A percentile compares a stretch with the other conserved stretches of the same genome.
phyloP scores from a whole-genome alignment of 768 basidiomycete species.

The Melanogaster broomeanus region DNA sequence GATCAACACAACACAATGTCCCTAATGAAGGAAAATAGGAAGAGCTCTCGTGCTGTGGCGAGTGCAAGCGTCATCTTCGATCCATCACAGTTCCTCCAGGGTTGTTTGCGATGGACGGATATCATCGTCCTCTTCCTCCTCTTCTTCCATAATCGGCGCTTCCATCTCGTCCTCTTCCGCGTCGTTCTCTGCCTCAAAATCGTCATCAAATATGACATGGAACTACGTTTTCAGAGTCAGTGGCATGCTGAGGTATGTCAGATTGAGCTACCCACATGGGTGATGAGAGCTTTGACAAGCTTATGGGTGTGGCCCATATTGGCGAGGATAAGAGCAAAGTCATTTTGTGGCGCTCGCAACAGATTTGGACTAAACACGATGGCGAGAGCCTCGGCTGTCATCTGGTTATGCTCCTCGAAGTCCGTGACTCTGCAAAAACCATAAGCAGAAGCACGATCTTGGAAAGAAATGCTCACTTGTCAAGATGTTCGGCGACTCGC shows the following conservation, averaged over 20 bases:
- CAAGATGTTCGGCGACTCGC: conserved; percentile 82
- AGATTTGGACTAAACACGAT: conserved; percentile 87
- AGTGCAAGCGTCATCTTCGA: conserved; percentile 10
- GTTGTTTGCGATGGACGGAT: conserved; percentile 29
- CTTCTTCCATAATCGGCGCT: conserved; percentile 67
- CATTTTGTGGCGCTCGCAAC: conserved; percentile 74
- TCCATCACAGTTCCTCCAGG: conserved; percentile 20
- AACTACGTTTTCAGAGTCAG: conserved; percentile 38
- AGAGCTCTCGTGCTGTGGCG: conserved; percentile 4
- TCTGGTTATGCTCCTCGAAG: conserved; percentile 86
- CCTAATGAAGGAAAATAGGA: conserved; percentile 12
- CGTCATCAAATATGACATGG: conserved; percentile 76
- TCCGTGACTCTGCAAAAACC: conserved; percentile 67
- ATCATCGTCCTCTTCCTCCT: conserved; percentile 55
- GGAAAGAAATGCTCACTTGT: conserved; percentile 47
- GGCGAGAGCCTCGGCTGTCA: conserved; percentile 83
- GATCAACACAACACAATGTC: conserved; percentile 29
- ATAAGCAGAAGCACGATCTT: background rate
- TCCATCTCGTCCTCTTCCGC: conserved; percentile 69
- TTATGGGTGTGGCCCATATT: conserved; percentile 81
- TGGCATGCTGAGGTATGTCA: background rate
- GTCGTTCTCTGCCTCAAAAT: conserved; percentile 51
- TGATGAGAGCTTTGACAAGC: conserved; percentile 74
- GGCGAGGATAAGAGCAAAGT: conserved; percentile 73
- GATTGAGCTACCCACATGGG: conserved; percentile 57